Base-by-base conservation (phyloP, 257 asterid genomes). In the Jacaranda copaia region DNA sequence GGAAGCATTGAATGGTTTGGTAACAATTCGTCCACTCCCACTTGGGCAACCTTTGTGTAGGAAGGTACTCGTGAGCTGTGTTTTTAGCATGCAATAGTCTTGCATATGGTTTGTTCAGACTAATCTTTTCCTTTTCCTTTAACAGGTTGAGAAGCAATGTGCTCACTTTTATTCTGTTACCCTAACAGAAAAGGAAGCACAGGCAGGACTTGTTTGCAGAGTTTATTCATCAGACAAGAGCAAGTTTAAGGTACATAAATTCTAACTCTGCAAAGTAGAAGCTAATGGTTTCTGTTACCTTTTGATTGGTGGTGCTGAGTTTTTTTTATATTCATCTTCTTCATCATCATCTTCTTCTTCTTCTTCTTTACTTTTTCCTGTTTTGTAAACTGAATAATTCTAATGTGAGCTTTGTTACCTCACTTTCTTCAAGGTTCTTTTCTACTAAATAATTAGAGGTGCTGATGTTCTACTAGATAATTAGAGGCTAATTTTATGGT, bases 161-260 rank as follows among this genome's bases (percentile, higher is more conserved):
- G 98, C 99, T 73, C 99, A 96, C 85, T 96, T 93, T 87, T 96
- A 93, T 77, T 89, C 96, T 77, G 97, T 93, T 78, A 80, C 89
- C 59, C 82, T 93, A 87, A 89, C 99, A 77, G 98, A 92, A 79
- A 75, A 84, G 84, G 99, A 96, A 81, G 96, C 97, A 20, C 86
- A 81, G 76, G 97, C 80, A 10, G 99, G 99, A 73, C 60, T 96
- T 73, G 93, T 93, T 75, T 93, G 97, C 86, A 84, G 97, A 84
- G 97, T 90, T 63, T 69, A 79, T 83, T 91, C 98, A 77, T 74
- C 90, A 55, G 98, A 96, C 74, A 96, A 86, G 82, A 91, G 99
- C 89, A 96, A 96, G 85, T 93, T 96, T 71, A 96, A 96, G 99
- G 99, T 92, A 52, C 56, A 73, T 68, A 42, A 48, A 7, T 60